Base-by-base conservation (phyloP, 2,329 filamentous ascomycete species). In the Colletotrichum lindemuthianum region DNA sequence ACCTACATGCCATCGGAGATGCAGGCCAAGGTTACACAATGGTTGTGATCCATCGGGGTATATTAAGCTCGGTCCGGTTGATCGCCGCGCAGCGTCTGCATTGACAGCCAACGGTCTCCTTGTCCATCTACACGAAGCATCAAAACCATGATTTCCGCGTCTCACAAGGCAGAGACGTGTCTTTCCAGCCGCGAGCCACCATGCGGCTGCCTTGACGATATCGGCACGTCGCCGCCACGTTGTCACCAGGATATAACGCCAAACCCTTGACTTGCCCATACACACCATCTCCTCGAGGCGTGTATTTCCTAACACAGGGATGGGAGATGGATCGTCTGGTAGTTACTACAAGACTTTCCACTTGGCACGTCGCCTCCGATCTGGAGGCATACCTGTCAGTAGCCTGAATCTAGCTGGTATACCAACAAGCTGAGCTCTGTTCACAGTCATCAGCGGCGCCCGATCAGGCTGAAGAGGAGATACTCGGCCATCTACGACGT, bases 281-380 rank as follows among this genome's bases (percentile, higher is more conserved):
- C 36, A 13, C 12, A 32, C 7, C 34, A 33, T 24, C 51, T 40
- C 32, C 16, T 10, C 11, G 15, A n/a, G 32, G n/a, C 15, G 9
- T 15, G 16, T 6, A 33, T 34, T 45, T 43, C 36, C 44, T 67
- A 82, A 54, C 82, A 84, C 41, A 85, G 69, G 67, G 82, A 85
- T 37, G 83, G 84, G 69, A 85, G 71, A 73, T 86, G 84, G 59
- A 86, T 75, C 34, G 82, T 84, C 76, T 85, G 82, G 63, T 82
- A 84, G 70, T 85, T 85, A 68, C 81, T 85, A 69, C 84, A 86
- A 6, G 76, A 81, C 72, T 75, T 76, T 2, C 82, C 83, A 55
- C 76, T 79, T 2, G 84, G 83, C 40, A 75, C 75, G 43, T 83
- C 81, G 52, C 78, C 82, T 1, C 84, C 83, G 2, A 81, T 85